Evolutionary conservation across 1,284 basidiomycete genomes (phyloP).

Genomic region (Pulveroboletus sp.): DNA sequence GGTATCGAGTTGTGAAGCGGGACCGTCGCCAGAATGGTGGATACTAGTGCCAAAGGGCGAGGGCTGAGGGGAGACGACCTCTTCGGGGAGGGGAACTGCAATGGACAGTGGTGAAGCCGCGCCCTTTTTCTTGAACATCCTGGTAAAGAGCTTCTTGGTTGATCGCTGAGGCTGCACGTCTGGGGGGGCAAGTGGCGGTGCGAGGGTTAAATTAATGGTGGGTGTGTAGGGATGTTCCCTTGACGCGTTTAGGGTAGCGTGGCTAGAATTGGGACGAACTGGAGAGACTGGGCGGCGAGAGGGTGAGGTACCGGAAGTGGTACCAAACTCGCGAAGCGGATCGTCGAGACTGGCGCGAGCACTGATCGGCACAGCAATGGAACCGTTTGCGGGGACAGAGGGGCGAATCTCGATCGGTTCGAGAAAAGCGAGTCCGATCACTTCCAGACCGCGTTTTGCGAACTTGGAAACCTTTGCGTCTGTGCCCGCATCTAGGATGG

Average conservation of each 20-base stretch:
- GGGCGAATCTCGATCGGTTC: slow-evolving; percentile 84
- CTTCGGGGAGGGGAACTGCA: slow-evolving; percentile 13
- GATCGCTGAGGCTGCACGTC: slow-evolving; percentile 32
- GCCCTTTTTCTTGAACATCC: slow-evolving; percentile 70
- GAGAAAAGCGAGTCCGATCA: slow-evolving; percentile 73
- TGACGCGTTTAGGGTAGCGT: background rate
- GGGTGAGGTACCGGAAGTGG: background rate
- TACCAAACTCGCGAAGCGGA: slow-evolving; percentile 25
- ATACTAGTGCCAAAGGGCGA: slow-evolving; percentile 10
- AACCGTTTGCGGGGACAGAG: slow-evolving; percentile 8
- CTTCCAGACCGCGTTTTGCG: slow-evolving; percentile 79
- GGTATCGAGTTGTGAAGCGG: slow-evolving; percentile 10
- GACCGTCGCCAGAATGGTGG: slow-evolving; percentile 17
- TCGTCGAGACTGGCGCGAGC: slow-evolving; percentile 33
- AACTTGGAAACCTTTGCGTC: slow-evolving; percentile 95
- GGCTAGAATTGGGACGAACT: slow-evolving; percentile 5
- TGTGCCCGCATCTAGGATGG: slow-evolving; percentile 89
- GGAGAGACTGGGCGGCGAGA: slow-evolving; percentile 16
- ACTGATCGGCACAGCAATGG: slow-evolving; percentile 8
- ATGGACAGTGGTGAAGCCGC: slow-evolving; percentile 15
- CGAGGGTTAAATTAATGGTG: slow-evolving; percentile 24
- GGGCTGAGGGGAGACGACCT: slow-evolving; percentile 18
- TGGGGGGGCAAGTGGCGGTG: slow-evolving; percentile 26
- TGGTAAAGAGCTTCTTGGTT: slow-evolving; percentile 69
- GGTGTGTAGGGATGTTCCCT: slow-evolving; percentile 9